Conservation (phyloP, 352 stramenopile species). For the Phytophthora sojae region DNA sequence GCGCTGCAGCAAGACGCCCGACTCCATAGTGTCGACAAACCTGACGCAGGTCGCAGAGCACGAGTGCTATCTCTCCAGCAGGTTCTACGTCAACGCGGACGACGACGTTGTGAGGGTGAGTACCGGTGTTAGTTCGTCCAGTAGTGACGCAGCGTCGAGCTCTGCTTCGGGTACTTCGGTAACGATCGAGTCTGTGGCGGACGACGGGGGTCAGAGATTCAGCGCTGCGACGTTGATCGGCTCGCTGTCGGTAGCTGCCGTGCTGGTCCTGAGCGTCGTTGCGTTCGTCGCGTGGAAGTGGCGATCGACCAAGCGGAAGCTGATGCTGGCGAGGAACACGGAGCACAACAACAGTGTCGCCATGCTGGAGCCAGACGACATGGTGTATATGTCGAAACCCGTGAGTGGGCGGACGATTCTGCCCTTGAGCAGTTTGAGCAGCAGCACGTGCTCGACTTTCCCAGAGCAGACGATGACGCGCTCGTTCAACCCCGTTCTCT, state of each 20-base stretch:
- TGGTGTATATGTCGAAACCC: constrained; percentile 34
- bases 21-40: constrained; percentile 9
- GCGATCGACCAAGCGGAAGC: constrained; percentile 20
- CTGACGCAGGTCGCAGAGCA: constrained; percentile 10
- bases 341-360: constrained; percentile 36
- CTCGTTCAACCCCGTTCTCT: constrained; percentile 31
- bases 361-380: constrained; percentile 39
- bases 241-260: constrained; percentile 3
- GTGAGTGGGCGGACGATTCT: constrained; percentile 23
- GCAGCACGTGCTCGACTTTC: constrained; percentile 33
- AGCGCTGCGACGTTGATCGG: constrained; percentile 8
- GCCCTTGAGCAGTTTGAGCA: constrained; percentile 33
- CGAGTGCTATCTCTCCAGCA: constrained; percentile 31
- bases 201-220: neutral
- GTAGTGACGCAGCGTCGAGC: neutral
- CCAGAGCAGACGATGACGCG: constrained; percentile 24
- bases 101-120: neutral
- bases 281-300: constrained; percentile 31
- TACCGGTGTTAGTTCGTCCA: constrained; percentile 5
- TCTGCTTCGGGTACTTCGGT: neutral
- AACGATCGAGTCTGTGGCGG: neutral
- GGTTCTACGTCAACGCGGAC: constrained; percentile 32
- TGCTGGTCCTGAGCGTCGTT: constrained; percentile 22
- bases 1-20: constrained; percentile 18
- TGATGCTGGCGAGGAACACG: constrained; percentile 8